Evolutionary conservation across 2,329 filamentous ascomycete species (phyloP), one percentile per base, ranked within the genome.

Genomic region (Colletotrichum salicis): DNA sequence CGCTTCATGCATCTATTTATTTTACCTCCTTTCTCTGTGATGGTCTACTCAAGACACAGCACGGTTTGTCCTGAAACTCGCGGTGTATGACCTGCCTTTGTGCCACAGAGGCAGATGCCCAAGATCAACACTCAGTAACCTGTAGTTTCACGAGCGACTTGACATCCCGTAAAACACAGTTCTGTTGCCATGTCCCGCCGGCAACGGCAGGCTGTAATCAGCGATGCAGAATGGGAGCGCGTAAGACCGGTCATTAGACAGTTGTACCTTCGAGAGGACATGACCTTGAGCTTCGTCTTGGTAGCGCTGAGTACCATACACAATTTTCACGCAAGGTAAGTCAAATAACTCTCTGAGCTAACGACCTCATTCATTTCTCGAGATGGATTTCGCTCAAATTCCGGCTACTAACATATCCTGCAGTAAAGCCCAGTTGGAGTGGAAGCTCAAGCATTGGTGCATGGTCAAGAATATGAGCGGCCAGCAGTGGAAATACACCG

Each of bases 381-480:
- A 27, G 24, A 27, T 27, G 24, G 24, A 27, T 27, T 27, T 27
- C 24, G 24, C 24, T 27, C 24, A 27, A 27, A 27, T 27, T 3
- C 3, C 24, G 24, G 24, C 24, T 27, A 27, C 24, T 27, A 27
- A 27, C 24, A 27, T 27, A 27, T 7, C 4, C 4, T 29, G 2
- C 4, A 70, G 56, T 22, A 70, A 70, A 31, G 29, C 51, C 3
- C 67, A 56, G 3, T 4, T 70, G 11, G 63, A 57, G 13, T 55
- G 35, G 35, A 70, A 61, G 6, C 51, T 67, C 0, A 61, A 52
- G 41, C 56, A 67, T 13, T 67, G 63, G 67, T 45, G n/a, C 12
- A 15, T 67, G n/a, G 13, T 56, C 6, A 70, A 64, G 11, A 70
- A 70, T 5, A 45, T 70, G 55, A n/a, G 4, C 0, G 24, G 1